Conservation (phyloP, 2,329 filamentous ascomycete genomes). For the Coleophoma eucalyptorum region DNA sequence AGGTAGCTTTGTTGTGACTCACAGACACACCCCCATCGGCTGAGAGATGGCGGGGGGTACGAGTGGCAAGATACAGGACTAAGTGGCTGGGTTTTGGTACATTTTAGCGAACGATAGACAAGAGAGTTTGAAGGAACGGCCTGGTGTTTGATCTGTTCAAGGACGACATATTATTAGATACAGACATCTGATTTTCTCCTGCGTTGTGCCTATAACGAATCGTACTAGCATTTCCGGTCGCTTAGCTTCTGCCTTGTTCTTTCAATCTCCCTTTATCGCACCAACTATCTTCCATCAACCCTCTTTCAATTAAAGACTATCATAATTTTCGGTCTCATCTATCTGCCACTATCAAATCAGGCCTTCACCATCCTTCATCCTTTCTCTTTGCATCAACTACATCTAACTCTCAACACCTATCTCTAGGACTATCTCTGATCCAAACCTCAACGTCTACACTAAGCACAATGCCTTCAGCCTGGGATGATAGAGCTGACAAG, state of each 20-base stretch:
- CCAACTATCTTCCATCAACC: neutral
- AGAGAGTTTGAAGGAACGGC: too few relatives aligned
- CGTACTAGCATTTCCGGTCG: too few relatives aligned
- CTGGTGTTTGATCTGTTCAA: too few relatives aligned
- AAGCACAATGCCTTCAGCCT: constrained; percentile 13
- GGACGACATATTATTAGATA: too few relatives aligned
- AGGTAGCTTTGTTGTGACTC: neutral
- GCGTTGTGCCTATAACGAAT: too few relatives aligned
- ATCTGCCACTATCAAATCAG: neutral
- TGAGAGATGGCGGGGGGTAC: neutral
- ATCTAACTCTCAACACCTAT: too few relatives aligned
- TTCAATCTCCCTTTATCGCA: neutral
- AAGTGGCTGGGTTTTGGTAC: neutral
- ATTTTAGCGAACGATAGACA: neutral
- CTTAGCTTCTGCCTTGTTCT: neutral
- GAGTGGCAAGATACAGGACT: neutral
- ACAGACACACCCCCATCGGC: neutral
- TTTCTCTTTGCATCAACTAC: too few relatives aligned
- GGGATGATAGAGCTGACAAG: constrained; percentile 21
- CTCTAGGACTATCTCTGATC: too few relatives aligned
- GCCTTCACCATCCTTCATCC: neutral
- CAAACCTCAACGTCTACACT: neutral
- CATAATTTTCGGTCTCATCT: too few relatives aligned
- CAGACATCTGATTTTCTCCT: too few relatives aligned
- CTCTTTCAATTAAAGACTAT: too few relatives aligned